Conservation (phyloP, 306 rosid genomes). For the Cucumis melo region DNA sequence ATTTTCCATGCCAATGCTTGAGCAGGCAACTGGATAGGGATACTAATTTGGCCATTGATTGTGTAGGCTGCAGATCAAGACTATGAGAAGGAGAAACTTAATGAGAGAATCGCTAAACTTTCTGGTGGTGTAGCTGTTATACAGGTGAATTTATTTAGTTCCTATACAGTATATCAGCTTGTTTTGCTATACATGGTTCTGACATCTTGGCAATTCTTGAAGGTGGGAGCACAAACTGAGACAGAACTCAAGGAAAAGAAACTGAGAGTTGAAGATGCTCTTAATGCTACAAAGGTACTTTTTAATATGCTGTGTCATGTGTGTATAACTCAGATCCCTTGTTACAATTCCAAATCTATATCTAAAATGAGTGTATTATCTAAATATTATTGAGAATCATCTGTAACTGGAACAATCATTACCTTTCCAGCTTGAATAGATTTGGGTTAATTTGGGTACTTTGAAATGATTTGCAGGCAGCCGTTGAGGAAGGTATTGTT, state of each 20-base stretch:
- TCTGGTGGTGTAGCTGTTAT: constrained; percentile 99
- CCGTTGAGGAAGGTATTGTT: constrained; percentile 98
- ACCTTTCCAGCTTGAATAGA: not conserved
- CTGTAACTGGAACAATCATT: not conserved
- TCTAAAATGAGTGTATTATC: not conserved
- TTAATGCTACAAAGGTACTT: constrained; percentile 87
- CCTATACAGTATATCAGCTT: not conserved
- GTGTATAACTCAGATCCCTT: not conserved
- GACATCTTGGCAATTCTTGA: not conserved
- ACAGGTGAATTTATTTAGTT: constrained; percentile 34
- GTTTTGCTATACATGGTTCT: not conserved
- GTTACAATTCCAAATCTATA: not conserved
- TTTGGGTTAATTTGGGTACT: not conserved
- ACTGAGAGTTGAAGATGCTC: constrained; percentile 96
- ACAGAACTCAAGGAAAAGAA: constrained; percentile 98
- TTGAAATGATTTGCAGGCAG: constrained; percentile 46
- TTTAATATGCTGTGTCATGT: not conserved
- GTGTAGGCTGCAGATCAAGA: constrained; percentile 89
- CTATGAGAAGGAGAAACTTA: constrained; percentile 81
- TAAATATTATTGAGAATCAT: not conserved
- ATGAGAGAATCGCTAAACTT: constrained; percentile 83
- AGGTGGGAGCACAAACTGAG: constrained; percentile 99
- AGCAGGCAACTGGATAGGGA: not conserved
- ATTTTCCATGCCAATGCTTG: not conserved
- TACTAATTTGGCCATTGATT: not conserved